Evolutionary conservation across 257 asterid genomes (phyloP), one percentile per base, ranked within the genome.

Genomic region (Ajuga chamaepitys): DNA sequence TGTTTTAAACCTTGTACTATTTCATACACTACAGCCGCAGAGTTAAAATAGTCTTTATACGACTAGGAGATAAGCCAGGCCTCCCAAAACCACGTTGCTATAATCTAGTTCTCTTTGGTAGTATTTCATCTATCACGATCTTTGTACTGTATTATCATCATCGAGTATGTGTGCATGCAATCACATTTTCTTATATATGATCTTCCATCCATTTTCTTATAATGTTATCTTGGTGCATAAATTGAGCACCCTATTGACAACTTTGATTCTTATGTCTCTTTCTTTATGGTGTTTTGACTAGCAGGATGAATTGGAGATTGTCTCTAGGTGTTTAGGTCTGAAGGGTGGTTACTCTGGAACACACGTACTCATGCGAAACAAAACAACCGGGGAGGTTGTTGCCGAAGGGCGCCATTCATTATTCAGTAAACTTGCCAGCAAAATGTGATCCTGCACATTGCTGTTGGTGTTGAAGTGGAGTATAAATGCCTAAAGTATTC

Each of bases 351-450:
- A 79, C 69, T 68, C 77, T 16, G 95, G 95, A 55, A 82, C 97
- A 4, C 70, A 41, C 48, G 96, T 90, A 9, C 78, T 81, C 37
- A 62, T 90, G 61, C 85, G 80, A 38, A 88, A 90, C 78, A 88
- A 86, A 77, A 28, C 78, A 13, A 87, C 90, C 0, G 96, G 95
- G 25, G 95, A 85, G 37, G 79, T 84, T 48, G 81, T 90, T 64
- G 96, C 96, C 56, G 90, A 90, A 73, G 97, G 97, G 52, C 74
- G 96, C 30, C 97, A 90, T 71, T 85, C 97, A 3, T 72, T 90
- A 58, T 90, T 85, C 37, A 83, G 82, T 45, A 83, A 53, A 78
- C 86, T 75, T 74, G 71, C 77, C 53, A 86, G 93, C 84, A 89
- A 85, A 77, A 81, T 89, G 85, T 89, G 80, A 82, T 17, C 48